Base-by-base conservation (phyloP, 257 asterid genomes). In the Plantago elongata region DNA sequence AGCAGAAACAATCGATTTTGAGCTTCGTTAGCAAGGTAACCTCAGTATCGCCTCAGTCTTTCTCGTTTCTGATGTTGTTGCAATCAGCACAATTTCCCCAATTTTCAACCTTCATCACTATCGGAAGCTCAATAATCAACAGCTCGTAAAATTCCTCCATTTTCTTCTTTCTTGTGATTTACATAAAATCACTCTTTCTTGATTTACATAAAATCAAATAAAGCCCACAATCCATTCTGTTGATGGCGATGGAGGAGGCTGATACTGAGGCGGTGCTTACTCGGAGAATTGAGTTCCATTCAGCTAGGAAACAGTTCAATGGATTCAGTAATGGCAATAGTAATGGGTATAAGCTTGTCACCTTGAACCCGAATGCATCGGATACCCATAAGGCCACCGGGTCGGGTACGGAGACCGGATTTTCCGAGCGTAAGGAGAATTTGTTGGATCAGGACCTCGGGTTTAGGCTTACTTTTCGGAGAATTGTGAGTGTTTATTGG, bases 391-490 rank as follows among this genome's bases (percentile, higher is more conserved):
- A 50, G 40, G 67, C 22, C 13, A 38, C 74, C 56, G 71, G 55
- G 43, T 65, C 61, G 59, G 71, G 45, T 13, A 74, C 62, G 50
- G 78, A 69, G 49, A 17, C 13, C 40, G 90, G 74, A 13, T 72
- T 62, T 58, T 43, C 69, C 13, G 87, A 84, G 57, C 56, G n/a
- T 52, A 37, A 57, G 8, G 86, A 68, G 6, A 73, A 49, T 11
- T 82, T 87, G 57, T 67, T 87, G 75, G 99, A 89, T 82, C 84
- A 90, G 16, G 99, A 93, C 76, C 77, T 89, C 67, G 72, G 78
- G 78, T 79, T 83, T 55, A 82, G 78, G 64, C 80, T 85, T 64
- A 72, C 96, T 27, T 85, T 82, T 71, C 80, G 92, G 66, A 80
- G 94, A 77, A 93, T 93, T 69, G 99, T 93, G 82, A 87, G 99